phyloP scores from a whole-genome alignment of 129 eudicot genomes.

The Helichrysum umbraculigerum region DNA sequence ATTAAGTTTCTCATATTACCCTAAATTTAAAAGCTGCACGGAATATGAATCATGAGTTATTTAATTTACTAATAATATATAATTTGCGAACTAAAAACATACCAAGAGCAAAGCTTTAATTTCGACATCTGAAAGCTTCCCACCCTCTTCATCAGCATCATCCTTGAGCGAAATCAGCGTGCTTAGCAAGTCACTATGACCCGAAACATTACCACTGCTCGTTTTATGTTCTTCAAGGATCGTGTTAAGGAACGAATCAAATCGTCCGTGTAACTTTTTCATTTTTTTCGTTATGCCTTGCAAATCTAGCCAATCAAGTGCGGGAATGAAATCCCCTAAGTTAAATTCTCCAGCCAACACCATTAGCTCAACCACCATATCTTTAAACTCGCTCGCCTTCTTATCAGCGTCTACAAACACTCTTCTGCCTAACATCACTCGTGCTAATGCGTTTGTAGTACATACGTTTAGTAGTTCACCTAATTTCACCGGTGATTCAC shows the following conservation, averaged over 20 bases:
- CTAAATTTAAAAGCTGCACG: too few relatives aligned
- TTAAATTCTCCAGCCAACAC: constrained; percentile 79
- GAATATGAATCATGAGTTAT: too few relatives aligned
- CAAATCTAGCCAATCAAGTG: constrained; percentile 62
- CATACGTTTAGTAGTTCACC: constrained; percentile 74
- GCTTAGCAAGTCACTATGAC: not conserved
- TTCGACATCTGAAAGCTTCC: constrained; percentile 55
- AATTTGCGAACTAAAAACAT: not conserved
- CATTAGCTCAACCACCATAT: constrained; percentile 93
- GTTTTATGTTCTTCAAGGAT: constrained; percentile 64
- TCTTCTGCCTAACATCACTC: constrained; percentile 70
- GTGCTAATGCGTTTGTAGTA: constrained; percentile 80
- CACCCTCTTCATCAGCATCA: constrained; percentile 30
- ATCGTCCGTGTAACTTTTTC: constrained; percentile 76
- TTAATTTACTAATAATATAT: too few relatives aligned
- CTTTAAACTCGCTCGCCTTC: constrained; percentile 75
- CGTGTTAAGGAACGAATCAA: constrained; percentile 57
- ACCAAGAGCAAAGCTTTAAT: constrained; percentile 86
- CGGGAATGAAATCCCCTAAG: constrained; percentile 81
- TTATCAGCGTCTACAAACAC: constrained; percentile 56
- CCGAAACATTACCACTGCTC: not conserved
- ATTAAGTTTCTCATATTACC: too few relatives aligned
- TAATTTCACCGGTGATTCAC: constrained; percentile 35
- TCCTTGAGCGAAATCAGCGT: constrained; percentile 41
- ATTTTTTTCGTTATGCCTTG: constrained; percentile 67